phyloP scores from a whole-genome alignment of 2,329 filamentous ascomycete species.

The Acephala macrosclerotiorum region DNA sequence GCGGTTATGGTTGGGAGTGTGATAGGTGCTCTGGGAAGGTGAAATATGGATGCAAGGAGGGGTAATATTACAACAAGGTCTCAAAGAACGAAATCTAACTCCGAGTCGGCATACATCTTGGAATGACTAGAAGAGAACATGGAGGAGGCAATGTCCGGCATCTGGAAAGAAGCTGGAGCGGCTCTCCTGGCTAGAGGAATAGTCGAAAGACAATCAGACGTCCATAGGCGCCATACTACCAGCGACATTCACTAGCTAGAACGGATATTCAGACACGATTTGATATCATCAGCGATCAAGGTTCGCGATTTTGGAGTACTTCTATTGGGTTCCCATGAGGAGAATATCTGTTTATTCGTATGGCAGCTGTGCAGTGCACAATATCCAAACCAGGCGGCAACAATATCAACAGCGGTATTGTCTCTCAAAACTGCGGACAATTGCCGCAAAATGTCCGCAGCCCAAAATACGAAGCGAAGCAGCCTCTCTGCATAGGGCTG shows the following conservation, averaged over 20 bases:
- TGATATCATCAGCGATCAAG: too few relatives aligned
- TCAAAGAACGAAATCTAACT: not conserved
- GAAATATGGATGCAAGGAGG: constrained; percentile 13
- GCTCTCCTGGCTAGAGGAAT: not conserved
- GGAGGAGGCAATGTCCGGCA: not conserved
- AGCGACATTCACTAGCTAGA: not conserved
- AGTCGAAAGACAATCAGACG: not conserved
- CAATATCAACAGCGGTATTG: not conserved
- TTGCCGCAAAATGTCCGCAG: not conserved
- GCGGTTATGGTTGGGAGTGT: constrained; percentile 94
- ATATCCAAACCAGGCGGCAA: too few relatives aligned
- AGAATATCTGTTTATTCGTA: too few relatives aligned
- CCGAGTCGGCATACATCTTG: not conserved
- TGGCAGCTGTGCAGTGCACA: too few relatives aligned
- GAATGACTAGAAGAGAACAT: not conserved
- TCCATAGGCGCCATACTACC: not conserved
- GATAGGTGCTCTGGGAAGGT: constrained; percentile 50
- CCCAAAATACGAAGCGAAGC: too few relatives aligned
- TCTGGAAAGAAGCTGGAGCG: not conserved
- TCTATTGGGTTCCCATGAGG: not conserved
- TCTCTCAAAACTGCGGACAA: not conserved
- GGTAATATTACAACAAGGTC: not conserved
- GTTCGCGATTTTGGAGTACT: not conserved
- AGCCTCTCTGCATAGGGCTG: not conserved
- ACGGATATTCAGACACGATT: not conserved